Conservation (phyloP, 306 rosid species). For the Vachellia collinsii region DNA sequence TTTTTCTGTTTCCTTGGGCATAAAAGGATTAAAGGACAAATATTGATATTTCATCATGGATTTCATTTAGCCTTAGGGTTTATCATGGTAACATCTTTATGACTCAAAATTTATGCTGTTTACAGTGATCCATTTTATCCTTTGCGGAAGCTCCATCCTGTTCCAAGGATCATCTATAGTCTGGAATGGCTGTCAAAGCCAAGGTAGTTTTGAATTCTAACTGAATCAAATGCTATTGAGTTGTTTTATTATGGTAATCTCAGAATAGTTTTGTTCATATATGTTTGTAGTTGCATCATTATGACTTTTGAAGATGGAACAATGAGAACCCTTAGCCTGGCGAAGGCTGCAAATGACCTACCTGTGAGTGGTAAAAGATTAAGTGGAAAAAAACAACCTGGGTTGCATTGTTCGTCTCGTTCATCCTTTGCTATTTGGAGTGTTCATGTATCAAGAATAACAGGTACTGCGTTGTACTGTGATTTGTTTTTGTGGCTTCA, state of each 20-base stretch:
- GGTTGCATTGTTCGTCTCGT: constrained; percentile 55
- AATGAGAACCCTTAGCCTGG: constrained; percentile 75
- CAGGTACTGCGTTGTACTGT: constrained; percentile 57
- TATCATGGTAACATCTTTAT: constrained; percentile 23
- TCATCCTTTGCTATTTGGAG: constrained; percentile 85
- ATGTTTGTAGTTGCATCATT: constrained; percentile 69
- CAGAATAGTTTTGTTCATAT: constrained; percentile 31
- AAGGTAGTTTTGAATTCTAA: constrained; percentile 53
- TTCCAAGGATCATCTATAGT: constrained; percentile 73
- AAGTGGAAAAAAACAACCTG: constrained; percentile 68
- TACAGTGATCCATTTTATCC: constrained; percentile 90
- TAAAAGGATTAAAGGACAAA: constrained; percentile 2
- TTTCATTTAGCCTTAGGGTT: constrained; percentile 12
- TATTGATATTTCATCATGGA: constrained; percentile 9
- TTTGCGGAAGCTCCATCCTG: constrained; percentile 72
- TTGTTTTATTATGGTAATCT: constrained; percentile 29
- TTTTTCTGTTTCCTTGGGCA: constrained; percentile 22
- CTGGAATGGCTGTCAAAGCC: constrained; percentile 86
- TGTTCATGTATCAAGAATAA: constrained; percentile 74
- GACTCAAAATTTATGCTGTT: constrained; percentile 37
- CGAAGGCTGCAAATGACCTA: constrained; percentile 71
- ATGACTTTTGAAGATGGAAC: constrained; percentile 93
- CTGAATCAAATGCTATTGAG: constrained; percentile 25
- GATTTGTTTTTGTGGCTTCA: constrained; percentile 20
- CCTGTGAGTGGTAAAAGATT: constrained; percentile 74